Percentiles rank a stretch among this genome's conserved stretches.
phyloP scores from a whole-genome alignment of 345 rosid species.

The Arabidopsis arenosa region DNA sequence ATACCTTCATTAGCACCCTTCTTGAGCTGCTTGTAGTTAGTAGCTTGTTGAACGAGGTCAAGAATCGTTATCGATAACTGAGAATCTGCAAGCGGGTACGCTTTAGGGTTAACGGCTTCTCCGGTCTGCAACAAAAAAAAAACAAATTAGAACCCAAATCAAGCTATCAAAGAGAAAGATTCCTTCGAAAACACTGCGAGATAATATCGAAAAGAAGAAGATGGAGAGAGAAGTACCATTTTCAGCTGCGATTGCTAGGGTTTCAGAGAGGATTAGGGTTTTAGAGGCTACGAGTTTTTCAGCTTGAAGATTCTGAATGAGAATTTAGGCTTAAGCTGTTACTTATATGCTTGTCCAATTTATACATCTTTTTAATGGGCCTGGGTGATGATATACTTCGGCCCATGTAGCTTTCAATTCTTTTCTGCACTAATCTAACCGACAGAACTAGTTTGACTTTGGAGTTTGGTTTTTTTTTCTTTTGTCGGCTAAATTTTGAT shows the following conservation, averaged over 20 bases:
- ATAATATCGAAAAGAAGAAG: neutral
- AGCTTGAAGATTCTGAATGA: neutral
- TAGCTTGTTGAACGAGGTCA: constrained; percentile 95
- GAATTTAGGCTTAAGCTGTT: neutral
- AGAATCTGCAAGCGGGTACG: constrained; percentile 85
- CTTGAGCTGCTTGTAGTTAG: constrained; percentile 96
- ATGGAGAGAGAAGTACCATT: constrained; percentile 31
- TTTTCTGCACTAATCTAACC: neutral
- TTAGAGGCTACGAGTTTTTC: constrained; percentile 28
- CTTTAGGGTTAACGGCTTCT: constrained; percentile 85
- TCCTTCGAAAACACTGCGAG: neutral
- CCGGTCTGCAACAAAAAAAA: constrained; percentile 52
- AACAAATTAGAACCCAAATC: neutral
- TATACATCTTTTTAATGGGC: constrained; percentile 18
- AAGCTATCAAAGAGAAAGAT: neutral
- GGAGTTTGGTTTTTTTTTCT: neutral
- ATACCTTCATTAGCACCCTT: constrained; percentile 97
- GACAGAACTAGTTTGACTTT: neutral
- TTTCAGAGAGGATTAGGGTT: constrained; percentile 40
- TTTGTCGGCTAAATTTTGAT: no score
- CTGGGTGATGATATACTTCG: neutral
- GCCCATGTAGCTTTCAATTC: constrained; percentile 28
- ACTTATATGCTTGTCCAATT: neutral
- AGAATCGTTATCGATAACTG: constrained; percentile 77
- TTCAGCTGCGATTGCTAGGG: constrained; percentile 25